A percentile compares a stretch with the other conserved stretches of the same genome.
phyloP scores from a whole-genome alignment of 2,329 filamentous ascomycete genomes.

The Arthrinium puccinioides region DNA sequence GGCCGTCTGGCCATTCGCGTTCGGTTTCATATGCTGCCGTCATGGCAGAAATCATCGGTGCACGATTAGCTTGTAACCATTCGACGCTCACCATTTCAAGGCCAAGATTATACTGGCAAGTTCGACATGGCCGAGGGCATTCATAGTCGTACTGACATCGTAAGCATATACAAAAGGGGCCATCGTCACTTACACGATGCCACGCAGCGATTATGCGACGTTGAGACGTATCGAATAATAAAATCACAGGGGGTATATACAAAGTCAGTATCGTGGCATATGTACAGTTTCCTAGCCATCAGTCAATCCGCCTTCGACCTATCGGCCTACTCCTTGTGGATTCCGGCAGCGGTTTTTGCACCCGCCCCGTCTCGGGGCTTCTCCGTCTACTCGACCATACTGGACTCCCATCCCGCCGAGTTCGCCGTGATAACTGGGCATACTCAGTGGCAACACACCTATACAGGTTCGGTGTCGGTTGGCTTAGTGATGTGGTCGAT shows the following conservation, averaged over 20 bases:
- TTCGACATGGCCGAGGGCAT: no score
- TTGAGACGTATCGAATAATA: no score
- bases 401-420: slow-evolving; percentile 25
- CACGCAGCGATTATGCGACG: no score
- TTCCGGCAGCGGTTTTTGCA: slow-evolving; percentile 40
- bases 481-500: slow-evolving; percentile 16
- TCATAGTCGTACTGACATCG: no score
- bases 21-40: no score
- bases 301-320: slow-evolving; percentile 29
- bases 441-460: slow-evolving; percentile 13
- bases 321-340: slow-evolving; percentile 31
- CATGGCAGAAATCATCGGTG: no score
- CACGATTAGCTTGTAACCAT: no score
- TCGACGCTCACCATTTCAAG: no score
- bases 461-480: slow-evolving; percentile 19
- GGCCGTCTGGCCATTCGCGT: no score
- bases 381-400: slow-evolving; percentile 29
- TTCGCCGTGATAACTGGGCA: slow-evolving; percentile 16
- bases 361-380: slow-evolving; percentile 39
- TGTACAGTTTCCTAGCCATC: slow-evolving; percentile 25
- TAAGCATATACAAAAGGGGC: no score
- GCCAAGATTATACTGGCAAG: no score
- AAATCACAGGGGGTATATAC: slow-evolving; percentile 20
- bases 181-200: no score
- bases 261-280: slow-evolving; percentile 22